Evolutionary conservation across 2,329 filamentous ascomycete genomes (phyloP).

Genomic region (Pyrenophora tritici-repentis): DNA sequence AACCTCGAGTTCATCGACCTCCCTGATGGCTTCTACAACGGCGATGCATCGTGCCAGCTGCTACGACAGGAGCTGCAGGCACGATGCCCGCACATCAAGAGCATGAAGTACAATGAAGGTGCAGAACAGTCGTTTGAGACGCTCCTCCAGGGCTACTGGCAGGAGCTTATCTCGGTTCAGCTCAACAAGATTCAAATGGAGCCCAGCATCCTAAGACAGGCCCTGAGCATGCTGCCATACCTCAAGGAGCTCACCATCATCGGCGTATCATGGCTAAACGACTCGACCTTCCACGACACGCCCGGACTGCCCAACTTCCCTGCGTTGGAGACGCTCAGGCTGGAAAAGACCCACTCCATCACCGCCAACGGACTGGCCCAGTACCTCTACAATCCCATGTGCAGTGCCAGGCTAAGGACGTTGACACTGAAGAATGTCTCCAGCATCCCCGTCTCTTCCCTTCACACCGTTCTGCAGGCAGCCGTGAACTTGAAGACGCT

Average conservation of each 20-base stretch:
- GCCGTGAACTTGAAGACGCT: conserved; percentile 65
- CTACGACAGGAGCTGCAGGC: conserved; percentile 84
- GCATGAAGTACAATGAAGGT: conserved; percentile 83
- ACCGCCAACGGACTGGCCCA: conserved; percentile 71
- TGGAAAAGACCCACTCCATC: conserved; percentile 73
- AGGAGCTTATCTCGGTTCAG: conserved; percentile 73
- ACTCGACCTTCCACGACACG: conserved; percentile 73
- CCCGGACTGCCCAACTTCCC: conserved; percentile 74
- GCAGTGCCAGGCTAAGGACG: conserved; percentile 65
- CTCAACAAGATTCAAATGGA: conserved; percentile 71
- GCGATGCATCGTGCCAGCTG: conserved; percentile 74
- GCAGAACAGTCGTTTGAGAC: conserved; percentile 77
- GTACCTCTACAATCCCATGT: conserved; percentile 65
- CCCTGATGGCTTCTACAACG: conserved; percentile 83
- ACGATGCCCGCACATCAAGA: conserved; percentile 79
- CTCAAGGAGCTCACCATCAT: conserved; percentile 77
- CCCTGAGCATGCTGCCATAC: conserved; percentile 68
- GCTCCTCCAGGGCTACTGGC: conserved; percentile 71
- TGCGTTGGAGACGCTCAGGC: conserved; percentile 71
- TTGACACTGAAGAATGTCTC: conserved; percentile 72
- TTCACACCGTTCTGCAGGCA: conserved; percentile 65
- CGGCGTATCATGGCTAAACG: conserved; percentile 71
- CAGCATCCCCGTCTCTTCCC: conserved; percentile 65
- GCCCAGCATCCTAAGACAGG: conserved; percentile 70
- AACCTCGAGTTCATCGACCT: conserved; percentile 89